Evolutionary conservation across 768 basidiomycete species (phyloP), one percentile per base, ranked within the genome.

Genomic region (Russula sp.): DNA sequence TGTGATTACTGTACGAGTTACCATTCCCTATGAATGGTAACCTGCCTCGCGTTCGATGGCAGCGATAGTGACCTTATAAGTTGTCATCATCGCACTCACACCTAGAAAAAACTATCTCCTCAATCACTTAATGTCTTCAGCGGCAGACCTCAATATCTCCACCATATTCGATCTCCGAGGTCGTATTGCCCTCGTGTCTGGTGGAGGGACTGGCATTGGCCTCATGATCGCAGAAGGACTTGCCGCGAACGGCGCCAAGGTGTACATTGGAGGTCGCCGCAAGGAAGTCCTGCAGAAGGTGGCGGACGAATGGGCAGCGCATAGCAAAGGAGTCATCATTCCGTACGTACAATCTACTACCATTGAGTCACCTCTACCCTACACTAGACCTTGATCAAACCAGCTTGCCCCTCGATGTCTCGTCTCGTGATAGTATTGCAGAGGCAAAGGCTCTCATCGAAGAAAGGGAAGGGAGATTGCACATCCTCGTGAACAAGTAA

Each of bases 401-500:
- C 10, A 88, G 88, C 27, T 61, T 90, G 42, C 76, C 77, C 66
- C 84, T 92, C 81, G 90, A 93, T 68, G 84, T 84, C 27, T 89
- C 89, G 2, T 75, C 79, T 70, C 87, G 87, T 69, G 77, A 79
- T 50, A 87, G 87, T 61, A 93, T 93, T 57, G 65, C 75, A 51
- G 74, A 72, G 13, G 84, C 77, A 4, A 84, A 86, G 64, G 77
- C 81, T 44, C 52, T 76, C 11, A 79, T 89, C 48, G 76, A 82
- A 67, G 74, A 79, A 55, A 78, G 77, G 63, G 86, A 91, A 53
- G 88, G 88, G 34, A 87, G 79, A 66, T 70, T 93, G 47, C 88
- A 93, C 68, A 82, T 91, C 57, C 81, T 93, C 4, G 83, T 92
- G 40, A 93, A 93, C 77, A 92, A 92, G 90, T 92, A 62, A 47